Base-by-base conservation (phyloP, 148 eudicot genomes). In the Hydrangea macrophylla region DNA sequence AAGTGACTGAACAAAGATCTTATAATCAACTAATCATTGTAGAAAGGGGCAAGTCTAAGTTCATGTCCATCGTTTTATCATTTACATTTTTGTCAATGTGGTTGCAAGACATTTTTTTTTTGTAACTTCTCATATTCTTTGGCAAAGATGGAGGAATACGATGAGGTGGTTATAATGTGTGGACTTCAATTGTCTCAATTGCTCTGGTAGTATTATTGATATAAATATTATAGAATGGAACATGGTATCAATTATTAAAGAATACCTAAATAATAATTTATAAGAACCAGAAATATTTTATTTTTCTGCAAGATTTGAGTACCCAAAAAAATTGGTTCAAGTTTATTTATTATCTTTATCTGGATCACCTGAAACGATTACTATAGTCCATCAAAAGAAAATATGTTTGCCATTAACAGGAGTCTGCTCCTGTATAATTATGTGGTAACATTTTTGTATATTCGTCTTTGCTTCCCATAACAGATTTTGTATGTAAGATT, bases 381-480 rank as follows among this genome's bases (percentile, higher is more conserved):
- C 35, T 8, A 50, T 10, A 53, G 9, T 37, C 23, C 9, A 15
- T 55, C 18, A n/a, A 24, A 66, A 13, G 45, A 65, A 55, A n/a
- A 20, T 65, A 0, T 15, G 30, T 30, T n/a, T n/a, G 6, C 42
- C 57, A n/a, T 50, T 17, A 31, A n/a, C 28, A 65, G 42, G 44
- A 51, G n/a, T 15, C 20, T 51, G 44, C 48, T 54, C 10, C 59
- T 35, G 3, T 66, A 24, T 66, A 54, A 48, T 66, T 31, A 53
- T 32, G 3, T 30, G 53, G 28, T 12, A 35, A 54, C 40, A 17
- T 32, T 66, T 33, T 66, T 33, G 30, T 15, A 24, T 33, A 25
- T 24, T 25, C 8, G 8, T 23, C 12, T 27, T 62, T 40, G 51
- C 32, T 26, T 40, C 11, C 5, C 11, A 42, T 42, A 42, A 42